Evolutionary conservation across 2,329 filamentous ascomycete genomes (phyloP).

Genomic region (Corynespora cassiicola): DNA sequence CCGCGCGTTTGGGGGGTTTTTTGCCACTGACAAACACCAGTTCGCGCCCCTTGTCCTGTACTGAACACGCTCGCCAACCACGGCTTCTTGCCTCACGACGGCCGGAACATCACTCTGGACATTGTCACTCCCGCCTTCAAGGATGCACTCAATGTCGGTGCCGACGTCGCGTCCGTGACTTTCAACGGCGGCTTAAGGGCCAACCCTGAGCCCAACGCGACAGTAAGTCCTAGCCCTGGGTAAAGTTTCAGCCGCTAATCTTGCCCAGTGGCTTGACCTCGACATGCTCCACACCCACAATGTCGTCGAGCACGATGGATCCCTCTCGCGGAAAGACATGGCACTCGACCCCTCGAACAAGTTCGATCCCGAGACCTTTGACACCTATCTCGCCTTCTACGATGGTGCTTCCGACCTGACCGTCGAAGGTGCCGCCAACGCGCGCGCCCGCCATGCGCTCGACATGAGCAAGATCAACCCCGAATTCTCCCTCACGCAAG

Average conservation of each 20-base stretch:
- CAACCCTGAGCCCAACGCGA: constrained; percentile 11
- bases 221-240: no score
- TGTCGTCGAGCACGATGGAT: constrained; percentile 9
- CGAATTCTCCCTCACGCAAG: constrained; percentile 3
- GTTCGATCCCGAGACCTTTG: no score
- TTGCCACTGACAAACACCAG: no score
- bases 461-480: constrained; percentile 11
- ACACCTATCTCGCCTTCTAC: no score
- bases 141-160: constrained; percentile 9
- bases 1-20: no score
- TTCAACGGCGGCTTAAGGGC: constrained; percentile 10
- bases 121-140: constrained; percentile 22
- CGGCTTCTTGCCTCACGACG: constrained; percentile 34
- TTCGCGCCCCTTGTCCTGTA: constrained; percentile 34
- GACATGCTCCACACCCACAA: constrained; percentile 6
- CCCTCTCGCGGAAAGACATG: no score
- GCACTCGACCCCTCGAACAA: no score
- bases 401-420: constrained; percentile 9
- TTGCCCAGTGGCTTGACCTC: constrained; percentile 7
- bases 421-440: constrained; percentile 1
- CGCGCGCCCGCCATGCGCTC: constrained; percentile 5
- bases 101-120: constrained; percentile 35
- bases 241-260: background rate
- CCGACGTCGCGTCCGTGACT: constrained; percentile 2
- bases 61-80: constrained; percentile 40